Evolutionary conservation across 495 filamentous ascomycete species (phyloP), one percentile per base, ranked within the genome.

Genomic region (Tetracladium marchalianum): DNA sequence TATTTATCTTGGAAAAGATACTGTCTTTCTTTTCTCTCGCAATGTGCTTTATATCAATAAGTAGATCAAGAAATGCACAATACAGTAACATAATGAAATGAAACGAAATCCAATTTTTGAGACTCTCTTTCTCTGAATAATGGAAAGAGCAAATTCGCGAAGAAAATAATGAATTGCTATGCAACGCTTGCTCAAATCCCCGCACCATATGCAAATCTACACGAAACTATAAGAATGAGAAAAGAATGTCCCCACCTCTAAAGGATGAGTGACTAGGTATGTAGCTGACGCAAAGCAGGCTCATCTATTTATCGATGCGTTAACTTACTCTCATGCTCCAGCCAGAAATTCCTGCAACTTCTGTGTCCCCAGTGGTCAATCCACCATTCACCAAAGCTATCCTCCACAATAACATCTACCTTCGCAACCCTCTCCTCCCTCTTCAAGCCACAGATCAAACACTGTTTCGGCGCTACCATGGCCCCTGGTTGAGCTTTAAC

Each of bases 301-400:
- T n/a, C n/a, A n/a, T 43, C 1, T 42, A 44, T 22, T 44, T 33
- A 90, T 52, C 81, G 71, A 61, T 82, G 77, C 52, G 70, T 68
- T 53, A 94, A 67, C 41, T 71, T 65, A 15, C 65, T 64, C 54
- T 78, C 80, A 63, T 93, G 81, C 53, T 75, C 72, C 41, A 83
- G 66, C 92, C 92, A 98, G 55, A 95, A 96, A 45, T 75, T 76
- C 57, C 75, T 74, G 63, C 92, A 98, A 44, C 76, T 76, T 12
- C 79, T 65, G 67, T 95, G 84, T 0, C 84, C 81, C 87, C 87
- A 93, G 62, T 90, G 81, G 32, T 93, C 85, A 11, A 83, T 72
- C 92, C 92, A 98, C 87, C 87, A 96, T 64, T 96, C 89, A 34
- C 86, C 87, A 68, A 94, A 90, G 62, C 81, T 87, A 66, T 95